A percentile compares a stretch with the other conserved stretches of the same genome.
Evolutionary conservation across 2,329 filamentous ascomycete genomes (phyloP).

Genomic region (Trichoderma atroviride): DNA sequence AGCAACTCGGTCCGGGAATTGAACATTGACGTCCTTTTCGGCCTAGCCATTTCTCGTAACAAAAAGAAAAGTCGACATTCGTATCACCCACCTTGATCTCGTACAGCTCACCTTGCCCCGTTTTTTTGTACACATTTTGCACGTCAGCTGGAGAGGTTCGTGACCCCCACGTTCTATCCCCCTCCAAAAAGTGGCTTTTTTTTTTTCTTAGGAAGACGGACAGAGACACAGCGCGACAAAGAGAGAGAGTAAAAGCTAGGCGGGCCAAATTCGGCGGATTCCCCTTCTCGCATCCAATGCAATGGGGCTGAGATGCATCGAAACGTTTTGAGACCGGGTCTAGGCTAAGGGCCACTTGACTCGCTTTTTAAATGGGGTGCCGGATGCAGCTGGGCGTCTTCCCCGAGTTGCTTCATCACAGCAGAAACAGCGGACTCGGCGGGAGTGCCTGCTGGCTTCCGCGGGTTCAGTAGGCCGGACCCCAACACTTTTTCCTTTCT

Average conservation of each 20-base stretch:
- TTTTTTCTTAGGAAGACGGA: neutral
- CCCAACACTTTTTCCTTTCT: neutral
- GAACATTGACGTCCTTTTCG: neutral
- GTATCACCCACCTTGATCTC: neutral
- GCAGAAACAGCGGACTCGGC: conserved; percentile 6
- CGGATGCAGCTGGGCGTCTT: conserved; percentile 18
- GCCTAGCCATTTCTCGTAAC: neutral
- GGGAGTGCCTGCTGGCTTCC: conserved; percentile 13
- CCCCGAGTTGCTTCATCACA: conserved; percentile 18
- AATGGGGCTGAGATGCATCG: conserved; percentile 23
- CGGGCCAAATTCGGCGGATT: conserved; percentile 17
- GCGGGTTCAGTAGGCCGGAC: conserved; percentile 1
- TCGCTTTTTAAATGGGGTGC: neutral
- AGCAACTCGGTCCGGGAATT: neutral
- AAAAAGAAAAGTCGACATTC: neutral
- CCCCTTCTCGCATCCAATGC: neutral
- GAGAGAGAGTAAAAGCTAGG: neutral
- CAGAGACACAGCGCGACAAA: neutral
- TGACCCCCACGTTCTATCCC: conserved; percentile 12
- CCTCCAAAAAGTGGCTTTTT: neutral
- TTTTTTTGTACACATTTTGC: neutral
- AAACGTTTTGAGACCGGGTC: conserved; percentile 5
- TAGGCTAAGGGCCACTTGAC: conserved; percentile 4
- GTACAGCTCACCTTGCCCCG: neutral
- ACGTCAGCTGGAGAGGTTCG: neutral